Percentiles rank a stretch among this genome's conserved stretches.
phyloP scores from a whole-genome alignment of 2,329 filamentous ascomycete genomes.

The Ceratocystis ficicola region DNA sequence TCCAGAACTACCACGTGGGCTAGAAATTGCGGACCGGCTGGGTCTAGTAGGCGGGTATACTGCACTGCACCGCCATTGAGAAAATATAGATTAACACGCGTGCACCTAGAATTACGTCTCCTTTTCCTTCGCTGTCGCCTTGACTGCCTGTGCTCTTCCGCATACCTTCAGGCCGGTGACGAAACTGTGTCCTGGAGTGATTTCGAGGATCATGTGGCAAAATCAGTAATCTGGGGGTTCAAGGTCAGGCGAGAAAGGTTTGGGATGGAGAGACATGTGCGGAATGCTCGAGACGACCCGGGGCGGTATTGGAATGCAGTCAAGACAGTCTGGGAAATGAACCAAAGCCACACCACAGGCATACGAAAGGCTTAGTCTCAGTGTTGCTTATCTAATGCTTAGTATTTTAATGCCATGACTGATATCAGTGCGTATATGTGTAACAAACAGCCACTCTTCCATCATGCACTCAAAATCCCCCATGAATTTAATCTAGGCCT shows the following conservation, averaged over 20 bases:
- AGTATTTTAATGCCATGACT: neutral
- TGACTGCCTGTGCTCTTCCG: too few species aligned
- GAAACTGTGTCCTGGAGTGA: constrained; percentile 36
- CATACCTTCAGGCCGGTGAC: too few species aligned
- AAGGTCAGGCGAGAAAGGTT: constrained; percentile 37
- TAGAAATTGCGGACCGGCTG: too few species aligned
- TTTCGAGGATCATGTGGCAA: constrained; percentile 37
- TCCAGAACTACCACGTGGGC: too few species aligned
- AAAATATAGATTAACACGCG: too few species aligned
- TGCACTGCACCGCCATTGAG: too few species aligned
- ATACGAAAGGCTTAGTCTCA: neutral
- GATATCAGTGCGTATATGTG: neutral
- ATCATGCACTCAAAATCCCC: neutral
- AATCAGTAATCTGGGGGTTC: constrained; percentile 33
- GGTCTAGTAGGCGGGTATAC: too few species aligned
- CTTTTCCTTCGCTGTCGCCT: too few species aligned
- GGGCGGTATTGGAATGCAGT: constrained; percentile 41
- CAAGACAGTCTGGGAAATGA: constrained; percentile 34
- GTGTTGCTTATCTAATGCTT: neutral
- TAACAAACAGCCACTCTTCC: neutral
- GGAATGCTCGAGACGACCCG: constrained; percentile 28
- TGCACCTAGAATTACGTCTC: too few species aligned
- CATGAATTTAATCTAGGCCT: constrained; percentile 25
- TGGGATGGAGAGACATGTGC: constrained; percentile 38
- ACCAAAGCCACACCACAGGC: neutral